Evolutionary conservation across 176 grass and related monocot species (phyloP).

Genomic region (Metroxylon sagu): DNA sequence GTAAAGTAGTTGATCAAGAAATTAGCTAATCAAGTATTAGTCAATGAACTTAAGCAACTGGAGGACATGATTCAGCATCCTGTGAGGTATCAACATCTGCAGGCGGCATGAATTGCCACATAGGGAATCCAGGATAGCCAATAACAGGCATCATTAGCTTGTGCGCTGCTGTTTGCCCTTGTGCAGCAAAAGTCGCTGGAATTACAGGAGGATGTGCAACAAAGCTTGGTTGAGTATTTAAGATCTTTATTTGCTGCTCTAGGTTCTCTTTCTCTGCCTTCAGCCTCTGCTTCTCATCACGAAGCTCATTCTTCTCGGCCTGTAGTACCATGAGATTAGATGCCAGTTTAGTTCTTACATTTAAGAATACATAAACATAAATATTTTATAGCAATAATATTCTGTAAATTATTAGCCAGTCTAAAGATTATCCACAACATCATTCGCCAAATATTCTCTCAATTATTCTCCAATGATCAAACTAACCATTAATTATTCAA

Average conservation of each 20-base stretch:
- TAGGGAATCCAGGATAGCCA: slow-evolving; percentile 77
- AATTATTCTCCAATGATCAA: too few species aligned
- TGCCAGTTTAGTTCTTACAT: too few species aligned
- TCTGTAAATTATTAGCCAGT: too few species aligned
- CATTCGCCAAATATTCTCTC: too few species aligned
- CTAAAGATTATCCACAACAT: too few species aligned
- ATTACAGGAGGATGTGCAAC: slow-evolving; percentile 38
- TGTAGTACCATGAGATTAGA: slow-evolving; percentile 2
- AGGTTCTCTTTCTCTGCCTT: slow-evolving; percentile 40
- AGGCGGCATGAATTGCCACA: slow-evolving; percentile 98
- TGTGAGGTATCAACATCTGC: slow-evolving; percentile 76
- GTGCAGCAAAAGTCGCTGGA: slow-evolving; percentile 48
- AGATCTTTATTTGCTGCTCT: slow-evolving; percentile 31
- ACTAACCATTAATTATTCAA: too few species aligned
- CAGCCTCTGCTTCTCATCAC: slow-evolving; percentile 39
- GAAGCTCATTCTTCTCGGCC: slow-evolving; percentile 41
- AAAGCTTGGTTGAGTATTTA: slow-evolving; percentile 27
- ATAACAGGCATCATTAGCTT: slow-evolving; percentile 97
- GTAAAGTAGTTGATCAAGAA: too few species aligned
- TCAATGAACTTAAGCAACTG: slow-evolving; percentile 47
- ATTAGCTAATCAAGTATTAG: too few species aligned
- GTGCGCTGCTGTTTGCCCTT: slow-evolving; percentile 38
- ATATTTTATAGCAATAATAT: too few species aligned
- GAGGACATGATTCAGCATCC: slow-evolving; percentile 69
- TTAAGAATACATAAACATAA: too few species aligned